Conservation (phyloP, 768 basidiomycete species). For the Pleurotus tuoliensis region DNA sequence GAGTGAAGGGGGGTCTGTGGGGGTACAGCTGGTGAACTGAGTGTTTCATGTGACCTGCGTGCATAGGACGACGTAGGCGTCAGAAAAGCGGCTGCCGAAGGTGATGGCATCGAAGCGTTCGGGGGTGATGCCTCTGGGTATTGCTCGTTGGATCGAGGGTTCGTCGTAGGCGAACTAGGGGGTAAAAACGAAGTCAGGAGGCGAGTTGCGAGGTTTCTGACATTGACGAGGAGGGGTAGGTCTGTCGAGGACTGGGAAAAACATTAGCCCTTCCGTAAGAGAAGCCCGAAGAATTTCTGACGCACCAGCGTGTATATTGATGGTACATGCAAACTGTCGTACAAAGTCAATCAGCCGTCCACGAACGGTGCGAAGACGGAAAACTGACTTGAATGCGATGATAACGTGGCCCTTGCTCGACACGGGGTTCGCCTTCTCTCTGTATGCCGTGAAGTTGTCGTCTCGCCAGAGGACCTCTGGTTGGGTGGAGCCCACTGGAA, state of each 20-base stretch:
- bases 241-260: constrained; percentile 63
- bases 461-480: constrained; percentile 72
- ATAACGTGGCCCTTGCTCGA: constrained; percentile 73
- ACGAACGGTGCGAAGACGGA: background rate
- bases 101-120: constrained; percentile 8
- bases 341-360: constrained; percentile 11
- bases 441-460: constrained; percentile 72
- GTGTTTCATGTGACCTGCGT: constrained; percentile 10
- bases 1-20: constrained; percentile 22
- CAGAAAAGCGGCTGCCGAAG: constrained; percentile 9
- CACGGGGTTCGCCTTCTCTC: constrained; percentile 65
- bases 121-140: constrained; percentile 1
- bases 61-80: constrained; percentile 18
- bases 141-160: constrained; percentile 15
- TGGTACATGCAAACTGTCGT: constrained; percentile 65
- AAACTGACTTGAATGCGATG: constrained; percentile 69
- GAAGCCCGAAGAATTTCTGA: constrained; percentile 1
- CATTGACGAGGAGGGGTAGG: constrained; percentile 63
- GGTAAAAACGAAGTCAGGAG: constrained; percentile 48
- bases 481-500: constrained; percentile 41
- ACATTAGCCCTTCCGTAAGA: constrained; percentile 5
- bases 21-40: constrained; percentile 8
- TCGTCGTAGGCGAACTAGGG: constrained; percentile 30
- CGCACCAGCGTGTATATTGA: constrained; percentile 71
- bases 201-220: constrained; percentile 54